Conservation (phyloP, 192 early-diverging fungal species). For the Diversispora eburnea region DNA sequence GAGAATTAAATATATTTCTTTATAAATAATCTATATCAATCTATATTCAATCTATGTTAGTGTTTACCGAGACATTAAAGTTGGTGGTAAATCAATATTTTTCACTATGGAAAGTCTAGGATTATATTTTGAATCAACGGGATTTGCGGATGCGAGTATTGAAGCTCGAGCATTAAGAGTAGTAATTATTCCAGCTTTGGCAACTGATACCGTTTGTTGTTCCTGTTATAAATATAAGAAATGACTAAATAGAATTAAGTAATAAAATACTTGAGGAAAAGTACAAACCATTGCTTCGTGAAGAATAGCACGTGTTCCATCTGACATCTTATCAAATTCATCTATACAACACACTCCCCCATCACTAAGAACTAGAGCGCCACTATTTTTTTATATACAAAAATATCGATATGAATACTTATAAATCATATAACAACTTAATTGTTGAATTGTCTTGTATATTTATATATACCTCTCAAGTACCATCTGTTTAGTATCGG, state of each 20-base stretch:
- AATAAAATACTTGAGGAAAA: background rate
- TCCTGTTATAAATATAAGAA: constrained; percentile 51
- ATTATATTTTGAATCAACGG: constrained; percentile 88
- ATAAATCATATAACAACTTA: background rate
- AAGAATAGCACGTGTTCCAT: constrained; percentile 86
- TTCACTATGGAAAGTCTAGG: constrained; percentile 74
- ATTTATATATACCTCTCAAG: constrained; percentile 67
- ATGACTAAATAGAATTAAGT: background rate
- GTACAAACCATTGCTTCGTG: constrained; percentile 91
- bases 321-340: constrained; percentile 99
- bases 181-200: constrained; percentile 98
- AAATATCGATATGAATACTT: too few species aligned
- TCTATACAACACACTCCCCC: constrained; percentile 97
- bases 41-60: background rate
- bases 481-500: constrained; percentile 92
- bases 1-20: background rate
- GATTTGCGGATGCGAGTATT: constrained; percentile 92
- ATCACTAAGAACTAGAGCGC: constrained; percentile 92
- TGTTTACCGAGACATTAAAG: constrained; percentile 80
- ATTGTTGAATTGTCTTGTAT: background rate
- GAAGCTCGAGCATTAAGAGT: constrained; percentile 96
- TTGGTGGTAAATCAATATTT: constrained; percentile 89
- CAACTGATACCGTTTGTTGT: constrained; percentile 97
- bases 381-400: constrained; percentile 43
- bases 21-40: background rate